These are phyloP conservation scores for Aspergillus unguis DNA, from an alignment of 2,329 filamentous ascomycete species.

Conservation along the genomic window DNA sequence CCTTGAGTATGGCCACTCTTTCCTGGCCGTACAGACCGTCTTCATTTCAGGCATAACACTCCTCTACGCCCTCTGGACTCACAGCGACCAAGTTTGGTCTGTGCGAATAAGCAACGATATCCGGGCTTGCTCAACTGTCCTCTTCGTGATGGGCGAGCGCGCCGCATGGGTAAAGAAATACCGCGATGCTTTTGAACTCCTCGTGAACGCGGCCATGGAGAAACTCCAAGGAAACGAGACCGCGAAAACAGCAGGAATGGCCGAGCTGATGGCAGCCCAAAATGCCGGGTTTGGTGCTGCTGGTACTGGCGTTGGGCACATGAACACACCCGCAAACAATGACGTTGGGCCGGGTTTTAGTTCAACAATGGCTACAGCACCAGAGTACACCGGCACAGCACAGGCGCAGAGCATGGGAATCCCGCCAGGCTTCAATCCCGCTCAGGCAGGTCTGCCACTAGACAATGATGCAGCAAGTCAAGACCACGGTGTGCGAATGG, in stretches of 20 bases:
- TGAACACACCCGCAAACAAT: background rate
- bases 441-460: background rate
- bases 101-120: slow-evolving; percentile 50
- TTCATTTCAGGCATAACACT: slow-evolving; percentile 40
- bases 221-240: slow-evolving; percentile 41
- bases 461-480: slow-evolving; percentile 20
- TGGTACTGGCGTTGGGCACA: slow-evolving; percentile 10
- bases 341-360: background rate
- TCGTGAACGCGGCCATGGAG: slow-evolving; percentile 48
- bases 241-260: slow-evolving; percentile 35
- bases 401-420: background rate
- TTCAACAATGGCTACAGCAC: background rate
- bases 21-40: slow-evolving; percentile 38
- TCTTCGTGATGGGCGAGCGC: slow-evolving; percentile 51
- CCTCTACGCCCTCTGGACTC: slow-evolving; percentile 41
- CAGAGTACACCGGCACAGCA: background rate
- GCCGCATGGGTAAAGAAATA: slow-evolving; percentile 49
- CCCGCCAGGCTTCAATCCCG: slow-evolving; percentile 10
- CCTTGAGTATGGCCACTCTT: slow-evolving; percentile 39
- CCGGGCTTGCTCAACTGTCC: slow-evolving; percentile 48
- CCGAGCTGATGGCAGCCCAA: slow-evolving; percentile 41
- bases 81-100: slow-evolving; percentile 47
- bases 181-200: slow-evolving; percentile 48
- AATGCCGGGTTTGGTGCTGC: slow-evolving; percentile 16
- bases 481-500: slow-evolving; percentile 38